Base-by-base conservation (phyloP, 1,284 basidiomycete genomes). In the Peniophora sp. region DNA sequence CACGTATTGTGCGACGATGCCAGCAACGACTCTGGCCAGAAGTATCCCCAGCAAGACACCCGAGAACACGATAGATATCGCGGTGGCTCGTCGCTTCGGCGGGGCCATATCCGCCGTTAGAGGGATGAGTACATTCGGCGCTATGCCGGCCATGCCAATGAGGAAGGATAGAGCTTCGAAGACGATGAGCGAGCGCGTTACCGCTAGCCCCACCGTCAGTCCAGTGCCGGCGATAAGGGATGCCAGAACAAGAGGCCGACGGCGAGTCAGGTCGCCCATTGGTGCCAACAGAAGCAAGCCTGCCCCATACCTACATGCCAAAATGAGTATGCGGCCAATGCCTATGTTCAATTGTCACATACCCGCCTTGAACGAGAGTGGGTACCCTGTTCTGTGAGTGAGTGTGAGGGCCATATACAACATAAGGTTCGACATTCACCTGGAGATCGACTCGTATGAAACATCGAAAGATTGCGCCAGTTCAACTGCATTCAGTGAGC, bases 401-500 rank as follows among this genome's bases (percentile, higher is more conserved):
- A 32, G 27, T 32, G 12, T 12, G 6, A 12, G 27, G 27, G 27
- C 12, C 27, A 32, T 32, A 12, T 36, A 32, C 12, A 6, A 32
- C 12, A 6, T 5, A 32, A 6, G 6, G 27, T 12, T 12, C 6
- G 12, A 12, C 12, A 32, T 71, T n/a, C 51, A 76, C 78, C 64
- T 65, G n/a, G 85, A 81, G 41, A 87, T 74, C 47, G 74, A 68
- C 32, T 70, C 68, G 59, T 88, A 80, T 2, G 72, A 65, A 2
- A 83, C 81, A 45, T 67, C 57, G 55, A 87, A 85, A 2, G 77
- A 68, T 27, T 72, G 57, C 0, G 79, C 71, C 34, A 81, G 65
- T 55, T 80, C 68, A 39, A 84, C 79, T 85, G 54, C 32, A 50
- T 25, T 32, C 55, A 24, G 53, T 45, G 27, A 36, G 36, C 8